A percentile compares a stretch with the other conserved stretches of the same genome.
Evolutionary conservation across 768 basidiomycete species (phyloP).

Genomic region (Pulveroboletus sp.): DNA sequence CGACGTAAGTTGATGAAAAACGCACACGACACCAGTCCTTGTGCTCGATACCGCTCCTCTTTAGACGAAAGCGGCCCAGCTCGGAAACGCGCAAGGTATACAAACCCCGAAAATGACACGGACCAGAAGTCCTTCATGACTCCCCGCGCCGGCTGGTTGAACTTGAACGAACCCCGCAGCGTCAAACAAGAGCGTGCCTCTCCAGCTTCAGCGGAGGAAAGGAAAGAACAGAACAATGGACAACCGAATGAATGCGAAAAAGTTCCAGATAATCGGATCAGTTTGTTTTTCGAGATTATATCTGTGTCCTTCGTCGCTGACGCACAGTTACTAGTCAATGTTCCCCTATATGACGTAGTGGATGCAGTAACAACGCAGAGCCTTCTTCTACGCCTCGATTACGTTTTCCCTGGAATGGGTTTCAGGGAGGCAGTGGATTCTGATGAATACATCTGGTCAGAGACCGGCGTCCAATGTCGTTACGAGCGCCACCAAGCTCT

Average conservation of each 20-base stretch:
- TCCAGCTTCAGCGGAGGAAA: not conserved
- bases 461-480: not conserved
- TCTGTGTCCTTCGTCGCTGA: not conserved
- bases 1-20: not conserved
- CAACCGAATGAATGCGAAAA: not conserved
- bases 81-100: not conserved
- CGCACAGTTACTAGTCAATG: not conserved
- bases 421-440: constrained; percentile 4
- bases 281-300: not conserved
- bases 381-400: constrained; percentile 1
- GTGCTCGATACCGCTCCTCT: not conserved
- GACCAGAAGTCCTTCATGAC: not conserved
- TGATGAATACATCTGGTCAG: not conserved
- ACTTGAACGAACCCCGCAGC: not conserved
- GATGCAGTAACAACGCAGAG: not conserved
- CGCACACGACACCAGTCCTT: constrained; percentile 3
- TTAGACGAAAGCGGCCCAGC: not conserved
- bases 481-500: constrained; percentile 39
- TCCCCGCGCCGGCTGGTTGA: not conserved
- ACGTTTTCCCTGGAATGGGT: not conserved
- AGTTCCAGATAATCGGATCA: not conserved
- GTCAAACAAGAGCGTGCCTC: not conserved
- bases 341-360: not conserved
- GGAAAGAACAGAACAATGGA: not conserved
- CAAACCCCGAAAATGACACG: not conserved